These are phyloP conservation scores for Candida manassasensis DNA, from an alignment of 805 yeast genomes.

Conservation along the genomic window DNA sequence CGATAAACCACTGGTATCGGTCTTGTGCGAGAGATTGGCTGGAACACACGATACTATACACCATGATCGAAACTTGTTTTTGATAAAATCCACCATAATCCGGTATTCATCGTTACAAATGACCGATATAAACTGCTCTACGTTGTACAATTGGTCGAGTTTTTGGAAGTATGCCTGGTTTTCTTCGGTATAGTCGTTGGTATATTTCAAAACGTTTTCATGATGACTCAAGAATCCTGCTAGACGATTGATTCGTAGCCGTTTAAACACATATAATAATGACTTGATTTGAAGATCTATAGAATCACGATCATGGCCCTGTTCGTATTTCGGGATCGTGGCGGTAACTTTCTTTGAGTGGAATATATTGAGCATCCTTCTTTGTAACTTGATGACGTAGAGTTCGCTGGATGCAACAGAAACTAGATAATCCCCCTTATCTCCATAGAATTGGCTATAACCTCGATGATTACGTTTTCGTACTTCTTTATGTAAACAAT, in stretches of 20 bases:
- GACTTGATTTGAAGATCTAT: conserved; percentile 60
- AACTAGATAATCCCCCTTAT: too few relatives aligned
- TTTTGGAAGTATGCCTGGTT: conserved; percentile 19
- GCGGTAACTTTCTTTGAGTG: conserved; percentile 2
- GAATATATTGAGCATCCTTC: conserved; percentile 2
- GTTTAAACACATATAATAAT: conserved; percentile 51
- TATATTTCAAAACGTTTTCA: conserved; percentile 14
- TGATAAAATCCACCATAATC: conserved; percentile 59
- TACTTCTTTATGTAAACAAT: too few relatives aligned
- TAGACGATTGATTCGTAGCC: conserved; percentile 42
- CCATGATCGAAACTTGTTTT: conserved; percentile 60
- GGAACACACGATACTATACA: conserved; percentile 54
- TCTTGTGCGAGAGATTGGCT: conserved; percentile 7
- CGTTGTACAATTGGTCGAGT: conserved; percentile 54
- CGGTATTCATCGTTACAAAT: conserved; percentile 57
- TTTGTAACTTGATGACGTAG: too few relatives aligned
- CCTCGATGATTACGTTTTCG: too few relatives aligned
- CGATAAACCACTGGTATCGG: not conserved
- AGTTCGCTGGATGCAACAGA: too few relatives aligned
- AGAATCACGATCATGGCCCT: conserved; percentile 34
- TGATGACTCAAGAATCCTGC: conserved; percentile 35
- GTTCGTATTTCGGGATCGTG: conserved; percentile 7
- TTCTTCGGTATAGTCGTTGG: conserved; percentile 6
- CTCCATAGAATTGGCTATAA: too few relatives aligned
- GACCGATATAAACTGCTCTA: conserved; percentile 35